A percentile compares a stretch with the other conserved stretches of the same genome.
Conservation (phyloP, 176 grass and related monocot species). For the Avena eriantha region DNA sequence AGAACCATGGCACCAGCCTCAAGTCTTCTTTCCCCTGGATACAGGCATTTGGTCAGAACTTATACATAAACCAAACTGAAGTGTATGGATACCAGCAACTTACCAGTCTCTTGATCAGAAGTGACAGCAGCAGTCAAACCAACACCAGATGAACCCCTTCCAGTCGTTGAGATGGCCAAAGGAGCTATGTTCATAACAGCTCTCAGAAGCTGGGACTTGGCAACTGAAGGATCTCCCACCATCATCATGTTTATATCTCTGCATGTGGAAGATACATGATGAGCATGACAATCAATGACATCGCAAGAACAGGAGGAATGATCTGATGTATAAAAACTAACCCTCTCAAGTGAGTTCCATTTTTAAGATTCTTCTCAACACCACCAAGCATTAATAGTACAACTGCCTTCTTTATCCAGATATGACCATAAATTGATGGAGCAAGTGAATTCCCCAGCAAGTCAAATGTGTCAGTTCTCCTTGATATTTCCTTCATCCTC, state of each 20-base stretch:
- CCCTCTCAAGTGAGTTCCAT: slow-evolving; percentile 99
- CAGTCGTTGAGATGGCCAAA: slow-evolving; percentile 93
- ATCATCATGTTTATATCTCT: slow-evolving; percentile 99
- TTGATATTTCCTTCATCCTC: slow-evolving; percentile 90
- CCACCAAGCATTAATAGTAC: slow-evolving; percentile 97
- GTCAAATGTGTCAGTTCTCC: slow-evolving; percentile 81
- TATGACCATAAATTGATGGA: slow-evolving; percentile 92
- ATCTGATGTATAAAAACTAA: slow-evolving; percentile 42
- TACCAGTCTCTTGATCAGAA: slow-evolving; percentile 98
- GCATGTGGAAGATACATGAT: slow-evolving; percentile 35
- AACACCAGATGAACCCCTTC: slow-evolving; percentile 97
- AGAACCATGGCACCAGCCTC: slow-evolving; percentile 99
- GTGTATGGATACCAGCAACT: not conserved
- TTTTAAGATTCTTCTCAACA: slow-evolving; percentile 95
- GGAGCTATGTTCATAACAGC: slow-evolving; percentile 96
- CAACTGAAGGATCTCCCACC: slow-evolving; percentile 98
- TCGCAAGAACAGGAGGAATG: slow-evolving; percentile 2
- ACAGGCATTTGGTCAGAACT: slow-evolving; percentile 22
- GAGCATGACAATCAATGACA: not conserved
- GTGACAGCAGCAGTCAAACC: slow-evolving; percentile 96
- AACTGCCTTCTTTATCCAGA: slow-evolving; percentile 97
- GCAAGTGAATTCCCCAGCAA: slow-evolving; percentile 95
- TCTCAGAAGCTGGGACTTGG: slow-evolving; percentile 96
- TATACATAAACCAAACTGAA: not conserved
- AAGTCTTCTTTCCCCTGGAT: slow-evolving; percentile 91